Conservation (phyloP, 2,329 filamentous ascomycete species). For the Thielaviopsis ethacetica region DNA sequence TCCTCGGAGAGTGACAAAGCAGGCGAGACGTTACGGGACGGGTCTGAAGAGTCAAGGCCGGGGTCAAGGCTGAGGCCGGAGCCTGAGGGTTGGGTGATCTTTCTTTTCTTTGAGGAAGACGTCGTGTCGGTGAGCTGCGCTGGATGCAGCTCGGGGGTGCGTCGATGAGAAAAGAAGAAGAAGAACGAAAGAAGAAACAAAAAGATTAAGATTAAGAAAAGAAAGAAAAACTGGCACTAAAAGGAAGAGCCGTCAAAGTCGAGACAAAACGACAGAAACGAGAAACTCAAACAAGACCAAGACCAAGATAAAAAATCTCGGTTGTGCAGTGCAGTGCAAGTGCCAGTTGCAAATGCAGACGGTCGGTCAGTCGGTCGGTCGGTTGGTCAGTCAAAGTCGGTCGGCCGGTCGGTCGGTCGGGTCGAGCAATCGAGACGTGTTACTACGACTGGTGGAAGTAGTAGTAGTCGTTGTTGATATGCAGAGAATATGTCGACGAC, state of each 20-base stretch:
- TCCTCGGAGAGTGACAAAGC: conserved; percentile 26
- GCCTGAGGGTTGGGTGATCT: conserved; percentile 33
- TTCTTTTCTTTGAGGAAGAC: conserved; percentile 61
- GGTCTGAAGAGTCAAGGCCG: conserved; percentile 23
- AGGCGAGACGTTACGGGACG: conserved; percentile 19
- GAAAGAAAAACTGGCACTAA: background rate
- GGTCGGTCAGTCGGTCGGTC: background rate
- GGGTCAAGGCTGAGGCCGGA: conserved; percentile 14
- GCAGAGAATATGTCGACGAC: too few relatives aligned
- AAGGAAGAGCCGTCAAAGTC: background rate
- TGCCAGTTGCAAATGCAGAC: background rate
- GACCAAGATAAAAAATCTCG: too few relatives aligned
- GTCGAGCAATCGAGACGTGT: too few relatives aligned
- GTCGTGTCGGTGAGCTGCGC: conserved; percentile 54
- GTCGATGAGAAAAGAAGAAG: background rate
- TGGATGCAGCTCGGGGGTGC: conserved; percentile 34
- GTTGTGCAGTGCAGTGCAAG: background rate
- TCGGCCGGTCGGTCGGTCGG: too few relatives aligned
- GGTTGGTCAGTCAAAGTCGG: too few relatives aligned
- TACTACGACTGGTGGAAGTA: too few relatives aligned
- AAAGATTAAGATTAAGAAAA: background rate
- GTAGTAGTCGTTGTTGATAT: too few relatives aligned
- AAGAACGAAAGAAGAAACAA: background rate
- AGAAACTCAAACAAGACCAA: too few relatives aligned
- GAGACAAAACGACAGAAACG: background rate